Evolutionary conservation across 257 asterid genomes (phyloP), one percentile per base, ranked within the genome.

Genomic region (Coffea canephora): DNA sequence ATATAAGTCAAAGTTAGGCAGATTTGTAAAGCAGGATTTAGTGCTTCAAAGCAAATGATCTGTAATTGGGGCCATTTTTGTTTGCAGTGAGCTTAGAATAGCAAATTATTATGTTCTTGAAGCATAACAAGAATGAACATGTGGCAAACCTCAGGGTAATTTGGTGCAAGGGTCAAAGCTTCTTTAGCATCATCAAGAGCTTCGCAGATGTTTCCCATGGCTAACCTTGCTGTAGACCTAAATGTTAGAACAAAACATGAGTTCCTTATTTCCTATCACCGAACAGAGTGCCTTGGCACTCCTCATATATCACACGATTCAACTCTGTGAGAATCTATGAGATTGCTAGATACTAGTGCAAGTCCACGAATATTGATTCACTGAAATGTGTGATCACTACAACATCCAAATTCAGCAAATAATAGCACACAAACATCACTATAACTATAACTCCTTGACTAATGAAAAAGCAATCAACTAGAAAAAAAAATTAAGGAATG

Each of bases 131-230:
- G 59, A 31, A 46, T 23, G 57, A 72, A 46, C 77, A 71, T 1
- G 71, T 78, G 65, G 80, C 85, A 73, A 71, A 89, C 98, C 91
- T 95, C 91, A 18, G 92, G 86, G 66, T 89, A 89, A 81, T 69
- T 64, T 73, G 93, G 93, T 70, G 97, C 97, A 72, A 91, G 86
- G 48, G 73, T 45, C 87, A 87, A 77, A 66, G 96, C 93, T 82
- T 89, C 88, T 77, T 87, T 81, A 83, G 92, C 88, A 88, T 95
- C 99, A 81, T 84, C 92, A 74, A 91, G 93, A 78, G 99, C 98
- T 81, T 89, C 93, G 39, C 78, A 67, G 66, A 75, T 27, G 82
- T 93, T 87, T 76, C 92, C 93, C 85, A 84, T 81, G n/a, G 89
- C 91, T 86, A 95, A 87, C 77, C 90, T 89, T 62, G 89, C 94